phyloP scores from a whole-genome alignment of 257 asterid species.

The Pogostemon cablin region DNA sequence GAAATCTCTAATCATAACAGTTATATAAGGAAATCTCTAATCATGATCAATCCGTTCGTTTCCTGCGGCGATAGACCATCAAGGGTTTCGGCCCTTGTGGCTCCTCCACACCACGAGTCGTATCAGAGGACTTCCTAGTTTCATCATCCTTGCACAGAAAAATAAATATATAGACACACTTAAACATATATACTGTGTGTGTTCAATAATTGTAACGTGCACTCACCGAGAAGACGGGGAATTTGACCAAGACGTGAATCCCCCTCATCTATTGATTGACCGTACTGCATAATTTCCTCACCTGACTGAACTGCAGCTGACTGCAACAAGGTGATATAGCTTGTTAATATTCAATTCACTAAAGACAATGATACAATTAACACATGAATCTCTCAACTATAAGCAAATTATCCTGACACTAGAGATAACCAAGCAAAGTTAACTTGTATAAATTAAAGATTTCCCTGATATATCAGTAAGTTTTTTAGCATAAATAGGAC shows the following conservation, averaged over 20 bases:
- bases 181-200: too few relatives aligned
- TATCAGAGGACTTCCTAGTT: not conserved
- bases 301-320: slow-evolving; percentile 80
- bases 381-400: not conserved
- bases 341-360: slow-evolving; percentile 23
- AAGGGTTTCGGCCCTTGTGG: too few relatives aligned
- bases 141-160: too few relatives aligned
- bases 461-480: slow-evolving; percentile 6
- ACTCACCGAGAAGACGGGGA: slow-evolving; percentile 96
- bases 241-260: slow-evolving; percentile 71
- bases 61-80: too few relatives aligned
- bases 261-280: slow-evolving; percentile 70
- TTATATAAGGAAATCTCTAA: too few relatives aligned
- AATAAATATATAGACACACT: too few relatives aligned
- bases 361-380: slow-evolving; percentile 5
- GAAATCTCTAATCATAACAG: too few relatives aligned
- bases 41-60: too few relatives aligned
- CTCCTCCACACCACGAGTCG: too few relatives aligned
- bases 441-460: slow-evolving; percentile 5
- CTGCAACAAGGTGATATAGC: slow-evolving; percentile 47
- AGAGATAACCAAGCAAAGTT: slow-evolving; percentile 1
- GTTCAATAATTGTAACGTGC: slow-evolving; percentile 7
- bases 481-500: slow-evolving; percentile 6
- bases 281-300: slow-evolving; percentile 77
- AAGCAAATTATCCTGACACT: not conserved